A percentile compares a stretch with the other conserved stretches of the same genome.
These are phyloP conservation scores for Starmerella etchellsii DNA, from an alignment of 805 yeast genomes.

Conservation along the genomic window DNA sequence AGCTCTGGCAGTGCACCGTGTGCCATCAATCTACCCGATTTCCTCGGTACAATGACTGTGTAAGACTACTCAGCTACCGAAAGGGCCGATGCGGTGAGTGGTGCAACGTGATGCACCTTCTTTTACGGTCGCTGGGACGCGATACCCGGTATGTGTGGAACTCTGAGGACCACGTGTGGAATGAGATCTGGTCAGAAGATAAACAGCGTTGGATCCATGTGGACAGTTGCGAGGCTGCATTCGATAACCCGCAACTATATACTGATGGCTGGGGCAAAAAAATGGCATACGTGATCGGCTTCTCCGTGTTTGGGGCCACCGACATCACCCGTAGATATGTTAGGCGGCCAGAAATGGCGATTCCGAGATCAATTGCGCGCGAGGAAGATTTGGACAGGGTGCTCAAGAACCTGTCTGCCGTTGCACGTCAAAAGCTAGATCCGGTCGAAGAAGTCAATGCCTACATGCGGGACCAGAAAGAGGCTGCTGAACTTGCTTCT, in stretches of 20 bases:
- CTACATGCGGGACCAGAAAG: slow-evolving; percentile 19
- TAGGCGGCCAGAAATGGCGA: slow-evolving; percentile 29
- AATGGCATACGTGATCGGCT: slow-evolving; percentile 78
- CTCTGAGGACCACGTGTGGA: slow-evolving; percentile 89
- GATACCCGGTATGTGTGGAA: slow-evolving; percentile 71
- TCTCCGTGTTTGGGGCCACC: slow-evolving; percentile 41
- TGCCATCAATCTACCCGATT: slow-evolving; percentile 45
- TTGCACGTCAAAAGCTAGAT: slow-evolving; percentile 8
- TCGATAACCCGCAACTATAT: slow-evolving; percentile 67
- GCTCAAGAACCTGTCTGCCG: slow-evolving; percentile 26
- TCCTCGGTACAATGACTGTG: slow-evolving; percentile 65
- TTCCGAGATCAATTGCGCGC: slow-evolving; percentile 37
- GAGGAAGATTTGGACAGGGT: slow-evolving; percentile 25
- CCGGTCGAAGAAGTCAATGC: slow-evolving; percentile 19
- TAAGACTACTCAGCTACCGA: slow-evolving; percentile 45
- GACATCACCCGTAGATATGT: slow-evolving; percentile 68
- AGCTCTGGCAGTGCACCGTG: slow-evolving; percentile 45
- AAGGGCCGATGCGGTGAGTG: slow-evolving; percentile 91
- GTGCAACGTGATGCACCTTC: slow-evolving; percentile 70
- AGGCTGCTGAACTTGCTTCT: slow-evolving; percentile 22
- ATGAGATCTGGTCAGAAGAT: slow-evolving; percentile 60
- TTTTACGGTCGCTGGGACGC: slow-evolving; percentile 54
- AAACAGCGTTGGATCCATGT: slow-evolving; percentile 67
- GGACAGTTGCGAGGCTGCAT: slow-evolving; percentile 79
- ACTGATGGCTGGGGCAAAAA: slow-evolving; percentile 82